Base-by-base conservation (phyloP, 306 rosid species). In the Corylus avellana region DNA sequence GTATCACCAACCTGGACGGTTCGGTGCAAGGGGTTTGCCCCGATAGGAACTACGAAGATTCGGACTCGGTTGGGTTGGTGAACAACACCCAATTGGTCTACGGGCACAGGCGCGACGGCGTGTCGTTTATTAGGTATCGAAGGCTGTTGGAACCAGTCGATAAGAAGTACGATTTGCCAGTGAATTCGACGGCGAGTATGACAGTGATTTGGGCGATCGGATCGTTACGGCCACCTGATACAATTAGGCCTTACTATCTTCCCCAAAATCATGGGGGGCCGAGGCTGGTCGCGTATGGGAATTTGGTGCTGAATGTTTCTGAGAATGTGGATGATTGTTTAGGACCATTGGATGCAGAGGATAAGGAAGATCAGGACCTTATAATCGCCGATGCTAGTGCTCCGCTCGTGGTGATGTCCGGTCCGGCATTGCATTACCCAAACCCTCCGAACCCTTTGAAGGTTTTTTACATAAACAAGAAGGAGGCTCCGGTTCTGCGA, bases 131-230 rank as follows among this genome's bases (percentile, higher is more conserved):
- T 49, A 73, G 98, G 66, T 93, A 89, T 22, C 84, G 67, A 81
- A 88, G 97, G 84, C 93, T 90, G 17, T 83, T 94, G 93, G 79
- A 71, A 51, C 73, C 83, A 2, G 86, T 77, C 4, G 88, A 89
- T 74, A 66, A 69, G 46, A 94, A 84, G 82, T 94, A 86, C 73
- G 98, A 94, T 91, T 73, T 79, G 35, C 89, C 87, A 8, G 93
- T 94, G 75, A 75, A 91, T 72, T 84, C 50, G 53, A 84, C 69
- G 0, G 90, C 79, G 39, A 83, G 84, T 50, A 91, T 91, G 97
- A 78, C 74, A 1, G 97, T 91, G n/a, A 88, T 94, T 74, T 94
- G 98, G 98, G 98, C 98, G 0, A 16, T 94, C 68, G 98, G 98
- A 4, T 77, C 81, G 17, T 82, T 92, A 27, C 86, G 85, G 75